Conservation (phyloP, 2,329 filamentous ascomycete species). For the Fusarium brachygibbosum region DNA sequence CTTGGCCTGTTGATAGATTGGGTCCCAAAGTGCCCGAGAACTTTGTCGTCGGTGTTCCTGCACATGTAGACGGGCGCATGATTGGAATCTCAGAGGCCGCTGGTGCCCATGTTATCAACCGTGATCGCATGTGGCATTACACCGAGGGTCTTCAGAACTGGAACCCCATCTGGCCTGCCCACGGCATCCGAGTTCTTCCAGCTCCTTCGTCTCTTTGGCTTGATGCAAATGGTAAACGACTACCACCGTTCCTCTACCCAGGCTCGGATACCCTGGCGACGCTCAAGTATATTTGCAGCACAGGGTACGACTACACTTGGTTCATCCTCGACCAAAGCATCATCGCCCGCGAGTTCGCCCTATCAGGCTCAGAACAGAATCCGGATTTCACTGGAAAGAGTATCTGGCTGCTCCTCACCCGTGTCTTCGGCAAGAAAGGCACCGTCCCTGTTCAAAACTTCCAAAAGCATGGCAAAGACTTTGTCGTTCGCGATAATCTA, state of each 20-base stretch:
- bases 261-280: conserved; percentile 70
- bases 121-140: conserved; percentile 76
- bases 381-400: conserved; percentile 71
- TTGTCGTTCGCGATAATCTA: conserved; percentile 69
- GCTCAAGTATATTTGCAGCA: conserved; percentile 70
- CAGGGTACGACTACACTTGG: conserved; percentile 74
- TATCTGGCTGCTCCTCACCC: conserved; percentile 64
- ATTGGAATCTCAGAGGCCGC: conserved; percentile 66
- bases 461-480: conserved; percentile 70
- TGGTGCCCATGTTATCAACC: conserved; percentile 70
- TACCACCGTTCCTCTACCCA: conserved; percentile 69
- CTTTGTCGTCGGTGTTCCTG: conserved; percentile 72
- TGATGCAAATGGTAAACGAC: conserved; percentile 69
- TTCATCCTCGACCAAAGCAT: conserved; percentile 71
- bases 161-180: conserved; percentile 71
- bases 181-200: conserved; percentile 72
- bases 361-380: conserved; percentile 75
- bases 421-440: conserved; percentile 66
- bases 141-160: conserved; percentile 73
- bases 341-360: conserved; percentile 71
- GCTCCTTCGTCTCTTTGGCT: conserved; percentile 74
- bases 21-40: conserved; percentile 67
- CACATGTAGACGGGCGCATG: conserved; percentile 75
- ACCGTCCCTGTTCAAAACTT: conserved; percentile 70
- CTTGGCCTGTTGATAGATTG: conserved; percentile 70